Conservation (phyloP, 139 green algal species). For the Chlorella sp. region DNA sequence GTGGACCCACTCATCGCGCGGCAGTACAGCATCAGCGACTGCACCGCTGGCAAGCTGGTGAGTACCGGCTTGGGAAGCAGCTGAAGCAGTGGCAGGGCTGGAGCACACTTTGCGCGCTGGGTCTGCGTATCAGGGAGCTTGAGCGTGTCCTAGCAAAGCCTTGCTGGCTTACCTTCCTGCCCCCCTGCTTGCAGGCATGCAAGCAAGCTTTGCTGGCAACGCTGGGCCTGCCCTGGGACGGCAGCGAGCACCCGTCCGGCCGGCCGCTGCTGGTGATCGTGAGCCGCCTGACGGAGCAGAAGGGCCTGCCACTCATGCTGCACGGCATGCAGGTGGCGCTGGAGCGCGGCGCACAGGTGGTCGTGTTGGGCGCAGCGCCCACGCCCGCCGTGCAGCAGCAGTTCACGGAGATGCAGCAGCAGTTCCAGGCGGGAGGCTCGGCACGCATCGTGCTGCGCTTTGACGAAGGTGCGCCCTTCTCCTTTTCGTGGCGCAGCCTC, state of each 20-base stretch:
- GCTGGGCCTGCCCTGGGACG: conserved; percentile 25
- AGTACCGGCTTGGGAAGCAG: too few species aligned
- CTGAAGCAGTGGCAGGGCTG: too few species aligned
- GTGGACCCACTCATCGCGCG: conserved; percentile 7
- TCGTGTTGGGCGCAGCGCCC: conserved; percentile 32
- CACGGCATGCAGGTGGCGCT: conserved; percentile 37
- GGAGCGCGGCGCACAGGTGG: conserved; percentile 18
- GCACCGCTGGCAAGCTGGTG: conserved; percentile 39
- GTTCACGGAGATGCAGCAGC: conserved; percentile 35
- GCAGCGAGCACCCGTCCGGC: neutral
- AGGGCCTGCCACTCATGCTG: conserved; percentile 87
- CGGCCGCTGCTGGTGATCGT: conserved; percentile 79
- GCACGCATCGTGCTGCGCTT: conserved; percentile 53
- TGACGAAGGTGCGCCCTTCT: conserved; percentile 52
- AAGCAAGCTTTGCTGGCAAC: conserved; percentile 42
- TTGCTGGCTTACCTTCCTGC: too few species aligned
- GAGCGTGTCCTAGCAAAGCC: too few species aligned
- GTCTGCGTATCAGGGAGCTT: too few species aligned
- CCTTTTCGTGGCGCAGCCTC: too few species aligned
- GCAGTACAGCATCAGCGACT: conserved; percentile 35
- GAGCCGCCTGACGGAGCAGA: conserved; percentile 83
- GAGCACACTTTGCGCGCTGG: too few species aligned
- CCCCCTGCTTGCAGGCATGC: conserved; percentile 24
- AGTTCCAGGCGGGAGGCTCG: conserved; percentile 33
- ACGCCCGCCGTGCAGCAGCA: conserved; percentile 38